These are phyloP conservation scores for Haplographium delicatum DNA, from an alignment of 495 filamentous ascomycete genomes.

Conservation along the genomic window DNA sequence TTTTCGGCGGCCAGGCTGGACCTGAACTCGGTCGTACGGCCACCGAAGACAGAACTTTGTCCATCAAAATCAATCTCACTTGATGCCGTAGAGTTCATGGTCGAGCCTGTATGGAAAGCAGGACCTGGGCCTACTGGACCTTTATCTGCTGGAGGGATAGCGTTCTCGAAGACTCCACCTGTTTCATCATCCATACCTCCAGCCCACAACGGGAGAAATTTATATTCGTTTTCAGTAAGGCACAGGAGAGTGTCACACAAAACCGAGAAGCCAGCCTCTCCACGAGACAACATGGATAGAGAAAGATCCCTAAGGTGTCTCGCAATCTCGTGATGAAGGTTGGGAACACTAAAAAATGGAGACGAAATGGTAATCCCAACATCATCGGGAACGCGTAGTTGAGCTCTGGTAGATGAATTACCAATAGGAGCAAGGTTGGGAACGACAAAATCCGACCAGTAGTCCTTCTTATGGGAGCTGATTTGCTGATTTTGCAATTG, in stretches of 20 bases:
- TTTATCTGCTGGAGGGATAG: conserved; percentile 34
- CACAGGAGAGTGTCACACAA: conserved; percentile 41
- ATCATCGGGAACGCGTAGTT: too few relatives aligned
- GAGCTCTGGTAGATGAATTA: too few relatives aligned
- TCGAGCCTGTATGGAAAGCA: conserved; percentile 33
- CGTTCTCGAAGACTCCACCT: conserved; percentile 45
- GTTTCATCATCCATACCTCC: conserved; percentile 50
- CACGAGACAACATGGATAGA: neutral
- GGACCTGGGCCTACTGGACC: conserved; percentile 36
- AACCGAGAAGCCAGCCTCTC: conserved; percentile 11
- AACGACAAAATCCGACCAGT: too few relatives aligned
- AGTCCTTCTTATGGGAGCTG: too few relatives aligned
- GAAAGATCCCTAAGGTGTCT: neutral
- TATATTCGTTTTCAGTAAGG: conserved; percentile 44
- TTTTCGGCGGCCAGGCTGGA: conserved; percentile 26
- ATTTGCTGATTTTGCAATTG: too few relatives aligned
- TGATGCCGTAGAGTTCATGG: conserved; percentile 18
- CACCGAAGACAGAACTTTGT: neutral
- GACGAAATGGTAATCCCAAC: neutral
- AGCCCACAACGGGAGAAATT: conserved; percentile 50
- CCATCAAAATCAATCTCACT: conserved; percentile 11
- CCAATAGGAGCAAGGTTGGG: too few relatives aligned
- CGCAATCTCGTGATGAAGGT: neutral
- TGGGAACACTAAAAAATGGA: neutral
- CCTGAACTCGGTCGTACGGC: neutral